Percentiles rank a stretch among this genome's conserved stretches.
Conservation (phyloP, 768 basidiomycete species). For the Pisolithus sp. region DNA sequence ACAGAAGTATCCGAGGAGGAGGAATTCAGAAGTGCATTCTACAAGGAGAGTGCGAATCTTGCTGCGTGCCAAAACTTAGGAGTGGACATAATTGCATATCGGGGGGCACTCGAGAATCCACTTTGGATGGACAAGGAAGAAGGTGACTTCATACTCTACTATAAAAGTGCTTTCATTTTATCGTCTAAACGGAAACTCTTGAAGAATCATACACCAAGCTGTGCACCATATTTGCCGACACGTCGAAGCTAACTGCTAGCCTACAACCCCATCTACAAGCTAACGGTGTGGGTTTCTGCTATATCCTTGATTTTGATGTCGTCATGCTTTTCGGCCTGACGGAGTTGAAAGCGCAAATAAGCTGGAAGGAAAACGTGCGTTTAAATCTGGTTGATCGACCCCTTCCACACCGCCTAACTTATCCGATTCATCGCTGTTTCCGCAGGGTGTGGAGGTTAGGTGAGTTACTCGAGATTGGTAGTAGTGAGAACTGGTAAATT, state of each 20-base stretch:
- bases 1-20: conserved; percentile 4
- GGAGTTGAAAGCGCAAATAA: conserved; percentile 35
- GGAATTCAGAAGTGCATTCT: not conserved
- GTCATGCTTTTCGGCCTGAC: conserved; percentile 32
- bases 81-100: conserved; percentile 1
- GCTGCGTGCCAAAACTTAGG: not conserved
- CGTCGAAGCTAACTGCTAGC: not conserved
- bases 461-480: too few relatives aligned
- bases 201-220: conserved; percentile 4
- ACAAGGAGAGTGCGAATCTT: too few relatives aligned
- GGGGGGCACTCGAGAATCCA: conserved; percentile 1
- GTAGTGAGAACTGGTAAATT: too few relatives aligned
- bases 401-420: not conserved
- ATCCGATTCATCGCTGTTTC: too few relatives aligned
- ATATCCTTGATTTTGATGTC: conserved; percentile 22
- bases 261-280: not conserved
- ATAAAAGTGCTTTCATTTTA: not conserved
- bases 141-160: not conserved
- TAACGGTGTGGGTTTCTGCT: conserved; percentile 9
- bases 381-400: not conserved
- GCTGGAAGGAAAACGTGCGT: conserved; percentile 33
- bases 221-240: conserved; percentile 4
- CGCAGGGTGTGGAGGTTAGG: too few relatives aligned
- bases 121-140: conserved; percentile 5
- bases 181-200: not conserved